Percentiles rank a stretch among this genome's conserved stretches.
Conservation (phyloP, 768 basidiomycete species). For the Amanita inopinata region DNA sequence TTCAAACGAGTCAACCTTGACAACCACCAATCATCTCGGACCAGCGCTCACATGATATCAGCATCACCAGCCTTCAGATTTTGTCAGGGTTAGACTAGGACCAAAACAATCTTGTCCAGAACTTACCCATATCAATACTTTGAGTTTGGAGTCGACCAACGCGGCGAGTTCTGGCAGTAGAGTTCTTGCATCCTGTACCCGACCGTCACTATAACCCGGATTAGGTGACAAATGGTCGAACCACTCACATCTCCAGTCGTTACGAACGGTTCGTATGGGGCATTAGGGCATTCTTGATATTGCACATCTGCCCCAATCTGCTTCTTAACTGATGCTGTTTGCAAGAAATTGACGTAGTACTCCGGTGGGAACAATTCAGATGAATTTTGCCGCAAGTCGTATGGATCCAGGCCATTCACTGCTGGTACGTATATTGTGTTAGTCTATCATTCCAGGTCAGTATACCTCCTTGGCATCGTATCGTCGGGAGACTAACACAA, state of each 20-base stretch:
- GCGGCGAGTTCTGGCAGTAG: conserved; percentile 39
- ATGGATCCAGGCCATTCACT: conserved; percentile 39
- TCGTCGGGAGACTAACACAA: conserved; percentile 32
- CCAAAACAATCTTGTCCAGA: not conserved
- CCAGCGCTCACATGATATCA: conserved; percentile 36
- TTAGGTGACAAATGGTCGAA: not conserved
- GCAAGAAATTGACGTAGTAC: conserved; percentile 41
- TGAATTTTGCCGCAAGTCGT: conserved; percentile 51
- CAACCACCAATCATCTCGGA: not conserved
- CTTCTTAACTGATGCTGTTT: conserved; percentile 22
- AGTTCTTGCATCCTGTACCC: conserved; percentile 40
- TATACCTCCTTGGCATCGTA: not conserved
- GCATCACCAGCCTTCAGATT: conserved; percentile 33
- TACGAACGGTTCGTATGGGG: conserved; percentile 31
- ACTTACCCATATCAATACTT: conserved; percentile 37
- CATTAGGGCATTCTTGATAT: conserved; percentile 40
- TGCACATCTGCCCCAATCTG: conserved; percentile 42
- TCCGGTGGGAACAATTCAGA: conserved; percentile 46
- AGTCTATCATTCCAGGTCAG: conserved; percentile 20
- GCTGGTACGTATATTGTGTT: conserved; percentile 40
- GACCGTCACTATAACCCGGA: not conserved
- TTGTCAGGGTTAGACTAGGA: conserved; percentile 14
- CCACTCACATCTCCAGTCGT: conserved; percentile 47
- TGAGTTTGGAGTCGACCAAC: conserved; percentile 33
- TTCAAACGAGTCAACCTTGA: not conserved